These are phyloP conservation scores for Auricularia sp. DNA, from an alignment of 768 basidiomycete genomes.

Conservation along the genomic window DNA sequence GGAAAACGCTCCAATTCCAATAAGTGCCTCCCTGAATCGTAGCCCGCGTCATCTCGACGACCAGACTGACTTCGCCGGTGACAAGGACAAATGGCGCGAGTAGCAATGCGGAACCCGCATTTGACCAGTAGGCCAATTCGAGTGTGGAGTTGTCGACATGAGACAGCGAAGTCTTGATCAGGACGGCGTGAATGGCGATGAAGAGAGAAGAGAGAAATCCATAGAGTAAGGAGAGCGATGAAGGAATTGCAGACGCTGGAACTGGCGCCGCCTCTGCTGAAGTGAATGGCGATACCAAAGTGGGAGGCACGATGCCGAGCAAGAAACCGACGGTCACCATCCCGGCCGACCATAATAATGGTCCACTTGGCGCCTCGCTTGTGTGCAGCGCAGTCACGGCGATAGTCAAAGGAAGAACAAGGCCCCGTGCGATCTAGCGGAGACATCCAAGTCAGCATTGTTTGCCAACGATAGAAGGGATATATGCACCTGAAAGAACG, in stretches of 20 bases:
- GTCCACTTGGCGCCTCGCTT: conserved; percentile 39
- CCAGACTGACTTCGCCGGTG: conserved; percentile 37
- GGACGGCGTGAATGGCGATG: conserved; percentile 65
- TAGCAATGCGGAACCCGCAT: conserved; percentile 54
- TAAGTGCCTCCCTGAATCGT: conserved; percentile 1
- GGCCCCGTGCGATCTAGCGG: conserved; percentile 69
- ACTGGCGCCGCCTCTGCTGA: conserved; percentile 29
- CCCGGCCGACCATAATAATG: conserved; percentile 47
- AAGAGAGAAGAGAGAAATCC: conserved; percentile 63
- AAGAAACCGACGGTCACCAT: conserved; percentile 70
- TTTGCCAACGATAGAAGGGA: neutral
- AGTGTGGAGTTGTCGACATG: conserved; percentile 62
- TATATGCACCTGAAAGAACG: conserved; percentile 58
- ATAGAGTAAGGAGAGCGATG: conserved; percentile 47
- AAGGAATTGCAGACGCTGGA: conserved; percentile 26
- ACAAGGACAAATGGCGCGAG: conserved; percentile 55
- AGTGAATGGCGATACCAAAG: conserved; percentile 16
- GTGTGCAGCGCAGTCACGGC: conserved; percentile 54
- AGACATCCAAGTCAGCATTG: neutral
- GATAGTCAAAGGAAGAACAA: conserved; percentile 77
- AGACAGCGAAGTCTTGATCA: conserved; percentile 62
- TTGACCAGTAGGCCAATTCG: conserved; percentile 71
- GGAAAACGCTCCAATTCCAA: conserved; percentile 42
- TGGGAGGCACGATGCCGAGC: conserved; percentile 51
- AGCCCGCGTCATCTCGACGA: conserved; percentile 30